Conservation (phyloP, 2,329 filamentous ascomycete genomes). For the Arthrobotrys sinensis region DNA sequence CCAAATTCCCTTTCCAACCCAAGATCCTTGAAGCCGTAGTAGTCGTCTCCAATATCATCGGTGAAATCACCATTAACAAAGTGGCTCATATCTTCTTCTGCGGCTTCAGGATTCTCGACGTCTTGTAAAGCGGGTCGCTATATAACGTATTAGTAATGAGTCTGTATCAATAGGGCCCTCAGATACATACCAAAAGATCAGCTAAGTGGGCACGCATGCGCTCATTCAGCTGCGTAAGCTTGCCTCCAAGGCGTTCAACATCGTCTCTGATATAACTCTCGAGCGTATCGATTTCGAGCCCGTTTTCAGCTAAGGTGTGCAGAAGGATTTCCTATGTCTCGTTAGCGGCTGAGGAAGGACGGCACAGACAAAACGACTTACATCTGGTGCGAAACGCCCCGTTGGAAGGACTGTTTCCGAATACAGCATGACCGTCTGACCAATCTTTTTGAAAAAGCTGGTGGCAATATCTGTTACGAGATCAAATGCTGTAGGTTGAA, state of each 20-base stretch:
- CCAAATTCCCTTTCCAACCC: constrained; percentile 93
- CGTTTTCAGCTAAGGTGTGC: constrained; percentile 87
- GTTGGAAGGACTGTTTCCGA: constrained; percentile 78
- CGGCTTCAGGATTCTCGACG: constrained; percentile 87
- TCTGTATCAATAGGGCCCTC: neutral
- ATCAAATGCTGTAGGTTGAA: constrained; percentile 93
- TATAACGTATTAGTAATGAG: constrained; percentile 65
- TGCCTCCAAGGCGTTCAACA: constrained; percentile 85
- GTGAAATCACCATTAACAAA: constrained; percentile 98
- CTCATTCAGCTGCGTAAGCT: constrained; percentile 88
- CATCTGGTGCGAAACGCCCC: constrained; percentile 63
- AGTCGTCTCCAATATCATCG: constrained; percentile 97
- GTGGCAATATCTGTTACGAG: constrained; percentile 89
- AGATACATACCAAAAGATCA: constrained; percentile 78
- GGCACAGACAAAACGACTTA: constrained; percentile 31
- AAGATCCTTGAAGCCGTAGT: constrained; percentile 97
- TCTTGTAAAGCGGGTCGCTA: constrained; percentile 85
- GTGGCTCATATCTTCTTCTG: constrained; percentile 96
- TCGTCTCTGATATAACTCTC: constrained; percentile 94
- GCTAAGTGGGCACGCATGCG: constrained; percentile 93
- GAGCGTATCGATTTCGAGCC: constrained; percentile 83
- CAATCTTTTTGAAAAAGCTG: constrained; percentile 90
- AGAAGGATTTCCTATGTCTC: constrained; percentile 80
- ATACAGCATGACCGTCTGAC: constrained; percentile 84
- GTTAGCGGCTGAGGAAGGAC: constrained; percentile 14